These are phyloP conservation scores for Acorus calamus DNA, from an alignment of 106 monocot genomes.

Conservation along the genomic window DNA sequence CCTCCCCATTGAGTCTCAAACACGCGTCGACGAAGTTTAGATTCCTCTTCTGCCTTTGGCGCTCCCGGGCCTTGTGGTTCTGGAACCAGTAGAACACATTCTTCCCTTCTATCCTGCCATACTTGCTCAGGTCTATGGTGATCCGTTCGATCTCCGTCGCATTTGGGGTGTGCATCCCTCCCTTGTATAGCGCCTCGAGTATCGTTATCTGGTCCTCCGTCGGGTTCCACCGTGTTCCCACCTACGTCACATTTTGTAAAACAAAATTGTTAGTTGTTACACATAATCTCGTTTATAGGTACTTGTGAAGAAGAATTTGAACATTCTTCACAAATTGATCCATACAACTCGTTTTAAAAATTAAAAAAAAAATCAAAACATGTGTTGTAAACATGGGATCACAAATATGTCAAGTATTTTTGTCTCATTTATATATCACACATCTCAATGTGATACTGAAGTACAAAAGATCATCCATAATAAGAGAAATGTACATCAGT, in stretches of 20 bases:
- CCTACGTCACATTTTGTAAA: neutral
- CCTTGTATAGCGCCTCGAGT: constrained; percentile 43
- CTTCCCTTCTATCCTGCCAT: constrained; percentile 61
- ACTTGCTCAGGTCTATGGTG: constrained; percentile 36
- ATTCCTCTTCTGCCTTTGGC: constrained; percentile 6
- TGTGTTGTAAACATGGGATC: too few species aligned
- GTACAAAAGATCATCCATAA: too few species aligned
- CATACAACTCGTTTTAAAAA: neutral
- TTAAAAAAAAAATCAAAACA: too few species aligned
- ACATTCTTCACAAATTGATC: neutral
- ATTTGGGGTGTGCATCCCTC: constrained; percentile 50
- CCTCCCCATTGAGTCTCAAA: too few species aligned
- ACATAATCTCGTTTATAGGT: too few species aligned
- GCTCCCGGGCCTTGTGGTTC: constrained; percentile 27
- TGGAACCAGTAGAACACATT: constrained; percentile 14
- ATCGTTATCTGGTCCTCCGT: constrained; percentile 44
- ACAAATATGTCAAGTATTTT: too few species aligned
- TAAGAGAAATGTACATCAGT: too few species aligned
- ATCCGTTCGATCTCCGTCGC: constrained; percentile 47
- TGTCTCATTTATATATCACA: too few species aligned
- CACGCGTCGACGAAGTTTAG: too few species aligned
- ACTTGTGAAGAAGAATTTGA: neutral
- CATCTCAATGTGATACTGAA: too few species aligned
- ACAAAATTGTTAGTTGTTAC: too few species aligned
- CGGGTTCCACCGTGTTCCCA: constrained; percentile 58